Base-by-base conservation (phyloP, 768 basidiomycete species). In the Lentinula raphanica region DNA sequence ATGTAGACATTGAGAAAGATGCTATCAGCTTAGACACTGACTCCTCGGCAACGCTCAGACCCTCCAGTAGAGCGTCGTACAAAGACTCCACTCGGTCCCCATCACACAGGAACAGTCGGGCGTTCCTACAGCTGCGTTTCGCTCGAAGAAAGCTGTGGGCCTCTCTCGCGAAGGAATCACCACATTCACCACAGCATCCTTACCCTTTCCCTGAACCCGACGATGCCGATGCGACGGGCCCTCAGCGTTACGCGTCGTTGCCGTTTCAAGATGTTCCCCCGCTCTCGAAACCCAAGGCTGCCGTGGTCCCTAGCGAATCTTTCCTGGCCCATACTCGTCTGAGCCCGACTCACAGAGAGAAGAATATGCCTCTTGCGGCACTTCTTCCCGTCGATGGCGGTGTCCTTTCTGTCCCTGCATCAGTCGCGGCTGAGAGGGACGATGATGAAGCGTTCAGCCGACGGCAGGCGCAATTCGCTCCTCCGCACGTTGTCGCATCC, bases 1-100 rank as follows among this genome's bases (percentile, higher is more conserved):
- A 64, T 15, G 54, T 56, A 13, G 62, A 40, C 25, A 62, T 68
- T 44, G 63, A 69, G 40, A 71, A 71, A 56, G 63, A 36, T 21
- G 51, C 27, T 17, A 36, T 39, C 19, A 39, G 36, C 27, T 0
- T 36, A n/a, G 36, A 36, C 31, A 50, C 19, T 21, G 31, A 36
- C 32, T 15, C 13, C 32, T 15, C 13, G 19, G 2, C 17, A n/a
- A 2, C 32, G 8, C n/a, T 19, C 9, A 32, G 6, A 35, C 32
- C 32, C 4, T 21, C 42, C 21, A 21, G 19, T 15, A 49, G 13
- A 28, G 6, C 27, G 17, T 29, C 49, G 11, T 15, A 3, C 42
- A 44, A 44, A 44, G 8, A 3, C 5, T 21, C 42, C 6, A 9
- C 42, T 11, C 42, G 42, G 6, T 31, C n/a, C 2, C 17, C n/a